Percentiles rank a stretch among this genome's conserved stretches.
Conservation (phyloP, 768 basidiomycete species). For the Termitomyces sp. region DNA sequence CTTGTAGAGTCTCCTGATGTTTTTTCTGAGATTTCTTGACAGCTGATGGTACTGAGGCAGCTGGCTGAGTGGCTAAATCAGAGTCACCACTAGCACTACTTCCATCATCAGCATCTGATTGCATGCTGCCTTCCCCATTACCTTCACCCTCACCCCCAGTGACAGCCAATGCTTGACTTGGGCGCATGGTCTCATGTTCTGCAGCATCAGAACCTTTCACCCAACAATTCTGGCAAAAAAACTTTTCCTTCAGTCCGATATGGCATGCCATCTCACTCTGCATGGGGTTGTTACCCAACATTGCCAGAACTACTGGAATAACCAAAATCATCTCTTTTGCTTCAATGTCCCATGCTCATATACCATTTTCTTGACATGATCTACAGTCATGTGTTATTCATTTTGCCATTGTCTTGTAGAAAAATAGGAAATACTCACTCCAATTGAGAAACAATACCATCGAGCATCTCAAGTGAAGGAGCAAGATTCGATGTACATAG, state of each 20-base stretch:
- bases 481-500: conserved; percentile 28
- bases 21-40: too few species aligned
- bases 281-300: conserved; percentile 46
- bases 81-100: too few species aligned
- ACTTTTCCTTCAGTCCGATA: conserved; percentile 32
- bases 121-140: neutral
- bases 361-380: conserved; percentile 15
- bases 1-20: too few species aligned
- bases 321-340: conserved; percentile 25
- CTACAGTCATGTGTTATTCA: neutral
- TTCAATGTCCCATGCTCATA: conserved; percentile 35
- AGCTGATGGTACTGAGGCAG: too few species aligned
- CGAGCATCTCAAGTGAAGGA: conserved; percentile 29
- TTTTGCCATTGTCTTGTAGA: neutral
- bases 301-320: conserved; percentile 25
- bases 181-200: conserved; percentile 14
- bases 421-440: conserved; percentile 15
- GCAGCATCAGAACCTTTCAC: conserved; percentile 15
- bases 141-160: neutral
- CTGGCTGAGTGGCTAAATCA: too few species aligned
- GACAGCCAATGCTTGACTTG: neutral
- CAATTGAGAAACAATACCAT: conserved; percentile 20
- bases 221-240: conserved; percentile 34
- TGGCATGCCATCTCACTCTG: conserved; percentile 43
- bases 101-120: too few species aligned